A percentile compares a stretch with the other conserved stretches of the same genome.
phyloP scores from a whole-genome alignment of 2,329 filamentous ascomycete species.

The Cytospora schulzeri region DNA sequence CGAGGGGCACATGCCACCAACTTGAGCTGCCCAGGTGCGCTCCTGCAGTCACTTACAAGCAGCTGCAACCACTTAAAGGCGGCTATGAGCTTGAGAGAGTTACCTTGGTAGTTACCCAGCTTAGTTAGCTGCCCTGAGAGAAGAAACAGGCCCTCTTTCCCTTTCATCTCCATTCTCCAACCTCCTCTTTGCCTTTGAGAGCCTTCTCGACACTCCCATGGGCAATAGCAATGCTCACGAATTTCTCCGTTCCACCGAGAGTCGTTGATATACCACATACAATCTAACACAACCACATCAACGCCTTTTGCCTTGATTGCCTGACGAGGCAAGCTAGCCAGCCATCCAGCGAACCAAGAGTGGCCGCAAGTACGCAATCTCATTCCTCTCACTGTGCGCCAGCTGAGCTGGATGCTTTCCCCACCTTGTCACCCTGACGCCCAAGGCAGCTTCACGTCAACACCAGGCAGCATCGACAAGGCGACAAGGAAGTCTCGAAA shows the following conservation, averaged over 20 bases:
- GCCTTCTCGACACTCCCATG: neutral
- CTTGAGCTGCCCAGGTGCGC: neutral
- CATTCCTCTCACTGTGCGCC: conserved; percentile 12
- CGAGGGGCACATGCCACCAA: neutral
- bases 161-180: neutral
- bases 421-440: conserved; percentile 15
- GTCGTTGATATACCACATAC: neutral
- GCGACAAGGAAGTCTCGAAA: conserved; percentile 12
- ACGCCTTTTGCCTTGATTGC: conserved; percentile 1
- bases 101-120: neutral
- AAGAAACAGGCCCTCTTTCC: neutral
- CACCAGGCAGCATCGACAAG: conserved; percentile 20
- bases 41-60: neutral
- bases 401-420: conserved; percentile 24
- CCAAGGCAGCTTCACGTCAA: conserved; percentile 4
- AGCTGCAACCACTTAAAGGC: neutral
- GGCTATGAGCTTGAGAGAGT: neutral
- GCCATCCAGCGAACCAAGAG: neutral
- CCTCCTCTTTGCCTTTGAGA: neutral
- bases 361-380: conserved; percentile 10
- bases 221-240: neutral
- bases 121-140: neutral
- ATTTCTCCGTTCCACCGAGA: neutral
- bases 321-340: conserved; percentile 1
- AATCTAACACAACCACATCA: neutral